These are phyloP conservation scores for Populus nigra DNA, from an alignment of 345 rosid species.

Conservation along the genomic window DNA sequence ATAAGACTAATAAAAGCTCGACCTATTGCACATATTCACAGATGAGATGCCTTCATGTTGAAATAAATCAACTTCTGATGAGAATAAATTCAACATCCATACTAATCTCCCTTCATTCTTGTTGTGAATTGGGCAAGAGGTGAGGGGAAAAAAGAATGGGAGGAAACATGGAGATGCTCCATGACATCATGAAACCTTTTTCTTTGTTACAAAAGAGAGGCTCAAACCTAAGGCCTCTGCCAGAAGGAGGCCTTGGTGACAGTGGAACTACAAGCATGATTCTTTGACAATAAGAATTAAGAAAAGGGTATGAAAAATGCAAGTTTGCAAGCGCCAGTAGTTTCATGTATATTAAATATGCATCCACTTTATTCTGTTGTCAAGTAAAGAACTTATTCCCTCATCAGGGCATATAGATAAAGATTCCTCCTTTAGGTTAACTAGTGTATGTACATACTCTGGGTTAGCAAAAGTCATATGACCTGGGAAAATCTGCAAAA, in stretches of 20 bases:
- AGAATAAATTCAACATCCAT: not conserved
- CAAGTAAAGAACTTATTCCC: not conserved
- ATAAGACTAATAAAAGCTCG: not conserved
- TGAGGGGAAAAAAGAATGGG: too few species aligned
- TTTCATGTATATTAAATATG: not conserved
- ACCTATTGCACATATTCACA: not conserved
- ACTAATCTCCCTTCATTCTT: not conserved
- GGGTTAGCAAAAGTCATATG: too few species aligned
- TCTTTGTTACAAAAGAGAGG: not conserved
- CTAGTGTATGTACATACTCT: too few species aligned
- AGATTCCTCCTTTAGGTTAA: too few species aligned
- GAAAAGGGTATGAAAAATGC: not conserved
- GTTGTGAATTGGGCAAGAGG: not conserved
- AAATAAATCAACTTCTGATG: not conserved
- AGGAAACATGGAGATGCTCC: not conserved
- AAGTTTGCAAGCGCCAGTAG: not conserved
- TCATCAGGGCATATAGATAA: too few species aligned
- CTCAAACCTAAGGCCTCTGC: not conserved
- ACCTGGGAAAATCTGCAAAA: too few species aligned
- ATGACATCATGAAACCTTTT: not conserved
- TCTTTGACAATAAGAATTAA: not conserved
- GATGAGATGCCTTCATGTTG: not conserved
- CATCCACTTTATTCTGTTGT: not conserved
- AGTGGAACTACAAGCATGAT: not conserved
- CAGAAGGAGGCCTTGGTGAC: not conserved